Evolutionary conservation across 768 basidiomycete genomes (phyloP).

Genomic region (Russula vinacea): DNA sequence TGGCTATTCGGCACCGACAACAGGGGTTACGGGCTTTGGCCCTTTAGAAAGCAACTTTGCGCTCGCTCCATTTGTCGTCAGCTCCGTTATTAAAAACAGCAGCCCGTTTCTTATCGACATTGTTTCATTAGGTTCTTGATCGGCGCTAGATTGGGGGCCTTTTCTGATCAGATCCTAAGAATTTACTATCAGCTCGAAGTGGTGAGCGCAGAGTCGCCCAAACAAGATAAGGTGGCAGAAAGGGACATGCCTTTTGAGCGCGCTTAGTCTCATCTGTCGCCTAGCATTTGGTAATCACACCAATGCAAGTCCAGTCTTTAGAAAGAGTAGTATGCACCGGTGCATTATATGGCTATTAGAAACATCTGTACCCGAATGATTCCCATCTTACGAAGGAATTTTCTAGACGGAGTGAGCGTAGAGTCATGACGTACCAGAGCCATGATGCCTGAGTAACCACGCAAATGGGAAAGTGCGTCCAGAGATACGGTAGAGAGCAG

Average conservation of each 20-base stretch:
- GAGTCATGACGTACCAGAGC: not conserved
- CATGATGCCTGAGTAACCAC: not conserved
- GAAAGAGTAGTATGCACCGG: not conserved
- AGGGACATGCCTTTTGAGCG: not conserved
- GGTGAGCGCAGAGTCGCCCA: not conserved
- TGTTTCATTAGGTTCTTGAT: not conserved
- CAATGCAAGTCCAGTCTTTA: not conserved
- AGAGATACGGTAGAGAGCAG: not conserved
- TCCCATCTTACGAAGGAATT: not conserved
- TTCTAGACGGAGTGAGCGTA: not conserved
- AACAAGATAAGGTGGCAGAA: not conserved
- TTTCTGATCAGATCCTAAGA: not conserved
- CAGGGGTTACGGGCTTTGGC: not conserved
- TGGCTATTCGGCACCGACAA: not conserved
- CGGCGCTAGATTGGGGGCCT: not conserved
- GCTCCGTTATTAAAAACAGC: conserved; percentile 3
- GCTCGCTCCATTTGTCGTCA: not conserved
- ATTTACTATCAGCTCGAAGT: conserved; percentile 3
- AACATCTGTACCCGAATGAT: not conserved
- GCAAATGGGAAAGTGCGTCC: not conserved
- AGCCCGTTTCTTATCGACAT: conserved; percentile 1
- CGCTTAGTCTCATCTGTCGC: not conserved
- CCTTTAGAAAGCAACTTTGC: not conserved
- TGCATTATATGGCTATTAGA: not conserved
- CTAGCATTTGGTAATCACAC: not conserved